Base-by-base conservation (phyloP, 2,329 filamentous ascomycete species). In the Alternaria panax region DNA sequence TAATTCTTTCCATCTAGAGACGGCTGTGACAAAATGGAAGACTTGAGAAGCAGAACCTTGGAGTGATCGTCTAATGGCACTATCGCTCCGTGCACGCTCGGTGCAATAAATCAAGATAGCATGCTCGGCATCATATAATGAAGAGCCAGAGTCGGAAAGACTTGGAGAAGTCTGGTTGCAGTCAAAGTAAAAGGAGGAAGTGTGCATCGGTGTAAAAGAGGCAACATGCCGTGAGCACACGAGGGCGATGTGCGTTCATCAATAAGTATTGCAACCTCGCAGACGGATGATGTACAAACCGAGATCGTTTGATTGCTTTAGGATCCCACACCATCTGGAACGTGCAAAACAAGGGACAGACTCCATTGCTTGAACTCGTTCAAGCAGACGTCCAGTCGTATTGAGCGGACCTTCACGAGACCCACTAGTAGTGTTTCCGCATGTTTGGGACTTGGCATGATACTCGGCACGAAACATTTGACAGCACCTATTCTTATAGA, bases 361-460 rank as follows among this genome's bases (percentile, higher is more conserved):
- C 7, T 18, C 34, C 27, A 24, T 54, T 48, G 38, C 36, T 41
- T 46, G 32, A 30, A 47, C n/a, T 14, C 32, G 38, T 25, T 22
- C 55, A 41, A 47, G 7, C 34, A 40, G n/a, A 38, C 34, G 24
- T 55, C 51, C 36, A 42, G 45, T 43, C 20, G 12, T 18, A 12
- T 42, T 28, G 28, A 18, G 28, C n/a, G 20, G 41, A 40, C 18
- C n/a, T 20, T 46, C 27, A 25, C 32, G 22, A 42, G 32, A 25
- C 34, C 27, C 34, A 28, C 36, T 42, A 18, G 20, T 22, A 20
- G 22, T 46, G 56, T 54, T 62, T 62, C 43, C 41, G 28, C 27
- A 47, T 54, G 56, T 59, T 59, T 59, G 51, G 30, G 14, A 50
- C 60, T 62, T 62, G 60, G 60, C 60, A 60, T 62, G 51, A 60